phyloP scores from a whole-genome alignment of 306 rosid genomes.

The Sechiopsis laciniata region DNA sequence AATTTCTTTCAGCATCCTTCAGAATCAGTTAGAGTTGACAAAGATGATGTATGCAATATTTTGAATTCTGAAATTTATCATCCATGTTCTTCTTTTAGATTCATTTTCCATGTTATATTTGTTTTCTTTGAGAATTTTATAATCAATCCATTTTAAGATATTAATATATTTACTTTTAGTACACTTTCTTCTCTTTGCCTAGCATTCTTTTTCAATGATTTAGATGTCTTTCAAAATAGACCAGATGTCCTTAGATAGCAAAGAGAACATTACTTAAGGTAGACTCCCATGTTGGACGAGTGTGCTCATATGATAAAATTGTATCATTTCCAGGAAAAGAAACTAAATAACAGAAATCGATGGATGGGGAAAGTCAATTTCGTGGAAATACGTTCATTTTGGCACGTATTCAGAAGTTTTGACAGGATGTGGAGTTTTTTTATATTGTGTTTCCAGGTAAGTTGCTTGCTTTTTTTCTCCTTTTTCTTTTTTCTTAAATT shows the following conservation, averaged over 20 bases:
- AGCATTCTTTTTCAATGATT: neutral
- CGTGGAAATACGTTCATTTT: constrained; percentile 89
- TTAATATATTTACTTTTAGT: neutral
- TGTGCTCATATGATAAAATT: neutral
- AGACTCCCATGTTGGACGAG: neutral
- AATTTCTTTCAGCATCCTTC: constrained; percentile 52
- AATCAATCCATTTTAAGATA: neutral
- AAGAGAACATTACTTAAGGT: neutral
- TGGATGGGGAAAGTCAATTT: constrained; percentile 84
- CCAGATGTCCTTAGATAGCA: neutral
- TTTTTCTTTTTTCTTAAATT: constrained; percentile 24
- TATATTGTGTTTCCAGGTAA: constrained; percentile 82
- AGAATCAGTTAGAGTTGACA: constrained; percentile 30
- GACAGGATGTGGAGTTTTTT: constrained; percentile 97
- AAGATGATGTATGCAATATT: constrained; percentile 49
- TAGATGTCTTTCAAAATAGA: constrained; percentile 1
- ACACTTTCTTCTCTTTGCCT: neutral
- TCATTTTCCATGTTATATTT: neutral
- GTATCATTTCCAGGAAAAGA: constrained; percentile 43
- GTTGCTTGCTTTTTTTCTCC: constrained; percentile 3
- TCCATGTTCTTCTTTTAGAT: constrained; percentile 4
- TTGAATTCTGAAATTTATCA: neutral
- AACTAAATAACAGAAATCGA: constrained; percentile 25
- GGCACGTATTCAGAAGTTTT: constrained; percentile 91
- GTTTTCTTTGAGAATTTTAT: neutral